Conservation (phyloP, 2,329 filamentous ascomycete genomes). For the Trichoderma koningiopsis region DNA sequence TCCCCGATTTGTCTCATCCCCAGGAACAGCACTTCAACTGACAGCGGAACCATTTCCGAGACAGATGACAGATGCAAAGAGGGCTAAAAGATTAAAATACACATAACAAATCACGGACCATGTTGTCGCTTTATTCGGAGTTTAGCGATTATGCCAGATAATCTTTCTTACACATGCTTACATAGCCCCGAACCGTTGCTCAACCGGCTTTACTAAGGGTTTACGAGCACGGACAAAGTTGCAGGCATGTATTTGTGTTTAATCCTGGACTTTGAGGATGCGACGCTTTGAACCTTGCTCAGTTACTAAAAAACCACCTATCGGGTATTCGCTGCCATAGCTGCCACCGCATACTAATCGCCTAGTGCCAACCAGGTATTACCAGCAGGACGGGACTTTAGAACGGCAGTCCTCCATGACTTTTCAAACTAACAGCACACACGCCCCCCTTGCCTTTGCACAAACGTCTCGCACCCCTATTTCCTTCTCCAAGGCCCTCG, state of each 20-base stretch:
- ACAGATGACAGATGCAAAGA: neutral
- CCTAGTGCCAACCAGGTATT: neutral
- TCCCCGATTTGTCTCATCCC: neutral
- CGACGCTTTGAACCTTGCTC: neutral
- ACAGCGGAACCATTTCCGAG: neutral
- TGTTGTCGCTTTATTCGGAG: neutral
- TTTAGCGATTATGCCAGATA: neutral
- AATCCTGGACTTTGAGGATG: neutral
- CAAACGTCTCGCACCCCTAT: neutral
- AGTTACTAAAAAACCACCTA: neutral
- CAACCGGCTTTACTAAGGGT: neutral
- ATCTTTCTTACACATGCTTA: neutral
- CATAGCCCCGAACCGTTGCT: neutral
- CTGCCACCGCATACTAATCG: neutral
- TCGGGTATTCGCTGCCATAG: neutral
- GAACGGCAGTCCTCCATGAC: neutral
- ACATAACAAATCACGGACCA: too few species aligned
- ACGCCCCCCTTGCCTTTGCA: too few species aligned
- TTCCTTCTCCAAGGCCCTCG: neutral
- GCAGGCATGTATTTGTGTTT: neutral
- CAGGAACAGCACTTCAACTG: neutral
- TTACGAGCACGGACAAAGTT: neutral
- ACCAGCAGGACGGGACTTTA: neutral
- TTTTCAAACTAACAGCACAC: neutral
- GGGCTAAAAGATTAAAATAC: too few species aligned